These are phyloP conservation scores for Cryptococcus sp. DNA, from an alignment of 1,284 basidiomycete species.

Conservation along the genomic window DNA sequence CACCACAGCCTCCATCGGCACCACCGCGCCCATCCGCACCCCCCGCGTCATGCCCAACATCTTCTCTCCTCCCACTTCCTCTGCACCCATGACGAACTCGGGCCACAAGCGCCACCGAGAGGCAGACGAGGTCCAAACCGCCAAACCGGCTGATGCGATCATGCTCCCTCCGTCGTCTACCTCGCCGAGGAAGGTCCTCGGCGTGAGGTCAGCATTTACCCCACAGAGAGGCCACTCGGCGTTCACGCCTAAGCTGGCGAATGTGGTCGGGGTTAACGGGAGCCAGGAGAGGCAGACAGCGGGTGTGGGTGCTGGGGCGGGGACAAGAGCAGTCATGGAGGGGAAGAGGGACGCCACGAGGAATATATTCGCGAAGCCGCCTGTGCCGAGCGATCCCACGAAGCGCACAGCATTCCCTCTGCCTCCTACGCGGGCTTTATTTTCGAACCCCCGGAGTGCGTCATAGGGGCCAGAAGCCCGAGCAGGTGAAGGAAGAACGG, in stretches of 20 bases:
- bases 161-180: conserved; percentile 16
- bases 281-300: background rate
- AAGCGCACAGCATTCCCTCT: conserved; percentile 15
- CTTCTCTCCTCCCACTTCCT: conserved; percentile 8
- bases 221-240: conserved; percentile 12
- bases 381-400: background rate
- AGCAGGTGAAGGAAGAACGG: too few species aligned
- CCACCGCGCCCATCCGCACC: conserved; percentile 6
- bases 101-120: conserved; percentile 24
- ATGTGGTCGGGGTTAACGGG: background rate
- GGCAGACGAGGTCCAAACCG: conserved; percentile 9
- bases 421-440: conserved; percentile 13
- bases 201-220: conserved; percentile 10
- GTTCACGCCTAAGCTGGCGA: background rate
- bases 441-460: conserved; percentile 1
- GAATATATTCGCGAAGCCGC: conserved; percentile 8
- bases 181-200: conserved; percentile 2
- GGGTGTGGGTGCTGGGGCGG: background rate
- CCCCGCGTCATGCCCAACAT: conserved; percentile 12
- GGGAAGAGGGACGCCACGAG: background rate
- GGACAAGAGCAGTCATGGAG: background rate
- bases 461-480: background rate
- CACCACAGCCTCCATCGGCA: conserved; percentile 1
- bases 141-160: conserved; percentile 23
- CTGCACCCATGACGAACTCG: conserved; percentile 1